Base-by-base conservation (phyloP, 2,329 filamentous ascomycete species). In the Cladobotryum mycophilum region DNA sequence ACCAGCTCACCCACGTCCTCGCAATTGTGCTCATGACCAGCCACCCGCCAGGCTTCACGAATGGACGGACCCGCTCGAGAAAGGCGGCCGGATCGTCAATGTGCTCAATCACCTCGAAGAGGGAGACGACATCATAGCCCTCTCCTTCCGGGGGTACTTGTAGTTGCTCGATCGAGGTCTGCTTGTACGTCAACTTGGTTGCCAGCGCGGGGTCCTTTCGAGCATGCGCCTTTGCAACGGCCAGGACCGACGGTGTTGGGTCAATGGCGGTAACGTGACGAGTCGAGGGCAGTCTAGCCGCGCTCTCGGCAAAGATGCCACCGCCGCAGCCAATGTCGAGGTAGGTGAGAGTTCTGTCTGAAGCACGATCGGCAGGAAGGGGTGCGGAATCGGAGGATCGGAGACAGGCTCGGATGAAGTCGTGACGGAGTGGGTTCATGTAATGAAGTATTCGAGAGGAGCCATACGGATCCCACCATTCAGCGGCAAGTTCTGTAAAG, bases 401-500 rank as follows among this genome's bases (percentile, higher is more conserved):
- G 43, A 85, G 80, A 65, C 92, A 96, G 55, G 74, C 71, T 18
- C 77, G 77, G 67, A 96, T 93, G 71, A 97, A 97, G 70, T 90
- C 84, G 72, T 97, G 91, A 34, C 93, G 90, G 42, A 96, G 81
- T 2, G 93, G 93, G 72, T 99, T 97, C 92, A 99, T 97, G 58
- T 96, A 85, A 70, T 99, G 93, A 2, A 99, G 82, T 52, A 96
- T 83, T 37, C 92, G 84, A 4, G 90, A 96, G 6, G 92, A 86
- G 47, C 93, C 93, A 64, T 96, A 84, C 1, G 92, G 88, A 70
- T 97, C 91, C 93, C 93, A 99, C 93, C 93, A 99, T 61, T 86
- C 86, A 58, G 88, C 88, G 57, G 93, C 93, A 62, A 99, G 88
- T 56, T 84, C 83, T 64, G 90, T 90, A 80, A 99, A 99, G 75